These are phyloP conservation scores for Tranzscheliella williamsii DNA, from an alignment of 1,284 basidiomycete species.

Conservation along the genomic window DNA sequence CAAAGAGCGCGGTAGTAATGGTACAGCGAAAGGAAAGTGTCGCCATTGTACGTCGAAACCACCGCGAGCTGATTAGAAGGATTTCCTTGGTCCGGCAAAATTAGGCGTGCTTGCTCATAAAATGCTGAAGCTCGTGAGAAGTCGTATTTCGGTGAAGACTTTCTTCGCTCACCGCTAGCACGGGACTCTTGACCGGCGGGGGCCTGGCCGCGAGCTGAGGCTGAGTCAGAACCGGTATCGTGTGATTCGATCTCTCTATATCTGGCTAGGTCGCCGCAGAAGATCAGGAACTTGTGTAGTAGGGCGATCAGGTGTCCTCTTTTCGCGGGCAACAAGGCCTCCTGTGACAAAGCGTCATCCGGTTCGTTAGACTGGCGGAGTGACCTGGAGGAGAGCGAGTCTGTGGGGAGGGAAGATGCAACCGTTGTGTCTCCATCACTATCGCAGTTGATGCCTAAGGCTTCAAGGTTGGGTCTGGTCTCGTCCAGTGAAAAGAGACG, in stretches of 20 bases:
- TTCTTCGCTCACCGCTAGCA: background rate
- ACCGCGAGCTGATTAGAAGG: slow-evolving; percentile 95
- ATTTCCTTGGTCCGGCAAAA: slow-evolving; percentile 65
- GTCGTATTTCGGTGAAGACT: slow-evolving; percentile 18
- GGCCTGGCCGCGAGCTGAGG: background rate
- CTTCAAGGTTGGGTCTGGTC: slow-evolving; percentile 32
- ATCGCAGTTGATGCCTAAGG: slow-evolving; percentile 42
- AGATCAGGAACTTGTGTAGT: slow-evolving; percentile 84
- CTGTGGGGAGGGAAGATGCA: slow-evolving; percentile 18
- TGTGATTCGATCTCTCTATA: slow-evolving; percentile 80
- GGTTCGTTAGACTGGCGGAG: slow-evolving; percentile 28
- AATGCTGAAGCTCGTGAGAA: slow-evolving; percentile 45
- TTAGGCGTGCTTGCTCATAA: slow-evolving; percentile 52
- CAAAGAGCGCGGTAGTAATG: slow-evolving; percentile 92
- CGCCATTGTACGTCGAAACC: slow-evolving; percentile 78
- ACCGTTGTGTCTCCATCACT: slow-evolving; percentile 24
- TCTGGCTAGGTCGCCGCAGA: slow-evolving; percentile 87
- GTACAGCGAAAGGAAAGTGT: slow-evolving; percentile 77
- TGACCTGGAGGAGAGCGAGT: slow-evolving; percentile 23
- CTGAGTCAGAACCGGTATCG: slow-evolving; percentile 5
- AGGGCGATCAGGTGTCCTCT: slow-evolving; percentile 62
- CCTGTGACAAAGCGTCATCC: slow-evolving; percentile 30
- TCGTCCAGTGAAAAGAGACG: slow-evolving; percentile 50
- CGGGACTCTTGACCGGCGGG: background rate
- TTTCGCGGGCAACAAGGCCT: slow-evolving; percentile 39